Conservation (phyloP, 129 eudicot genomes). For the Chrysanthemum seticuspe region DNA sequence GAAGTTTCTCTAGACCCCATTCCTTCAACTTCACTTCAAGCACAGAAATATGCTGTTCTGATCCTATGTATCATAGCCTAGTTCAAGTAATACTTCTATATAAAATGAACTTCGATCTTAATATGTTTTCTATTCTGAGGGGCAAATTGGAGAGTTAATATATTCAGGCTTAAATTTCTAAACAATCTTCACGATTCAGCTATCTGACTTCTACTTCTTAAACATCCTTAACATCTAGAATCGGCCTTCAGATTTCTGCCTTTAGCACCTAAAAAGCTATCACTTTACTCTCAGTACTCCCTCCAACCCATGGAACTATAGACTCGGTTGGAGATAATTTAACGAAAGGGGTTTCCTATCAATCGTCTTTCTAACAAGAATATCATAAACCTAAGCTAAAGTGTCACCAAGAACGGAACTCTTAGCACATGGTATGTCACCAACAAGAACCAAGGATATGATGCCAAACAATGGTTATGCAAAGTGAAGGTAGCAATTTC, state of each 20-base stretch:
- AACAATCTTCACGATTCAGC: no score
- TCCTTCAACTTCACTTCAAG: conserved; percentile 1
- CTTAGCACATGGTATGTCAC: no score
- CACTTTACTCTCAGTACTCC: conserved; percentile 2
- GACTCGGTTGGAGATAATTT: background rate
- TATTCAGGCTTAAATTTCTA: background rate
- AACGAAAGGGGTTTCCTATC: conserved; percentile 8
- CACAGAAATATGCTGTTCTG: no score
- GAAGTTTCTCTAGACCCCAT: conserved; percentile 1
- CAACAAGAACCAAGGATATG: no score
- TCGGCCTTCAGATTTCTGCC: background rate
- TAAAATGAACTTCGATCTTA: background rate
- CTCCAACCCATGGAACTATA: background rate
- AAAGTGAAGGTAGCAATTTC: conserved; percentile 8
- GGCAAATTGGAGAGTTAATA: background rate
- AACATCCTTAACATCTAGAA: background rate
- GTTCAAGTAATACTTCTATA: conserved; percentile 4
- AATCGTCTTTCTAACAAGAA: background rate
- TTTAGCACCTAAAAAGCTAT: background rate
- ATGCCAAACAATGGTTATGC: background rate
- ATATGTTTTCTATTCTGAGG: background rate
- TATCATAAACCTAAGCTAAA: no score
- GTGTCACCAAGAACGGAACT: no score
- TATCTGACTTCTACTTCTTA: no score
- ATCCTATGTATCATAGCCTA: no score